Evolutionary conservation across 192 early-diverging fungal species (phyloP), one percentile per base, ranked within the genome.

Genomic region (Entomortierella chlamydospora): DNA sequence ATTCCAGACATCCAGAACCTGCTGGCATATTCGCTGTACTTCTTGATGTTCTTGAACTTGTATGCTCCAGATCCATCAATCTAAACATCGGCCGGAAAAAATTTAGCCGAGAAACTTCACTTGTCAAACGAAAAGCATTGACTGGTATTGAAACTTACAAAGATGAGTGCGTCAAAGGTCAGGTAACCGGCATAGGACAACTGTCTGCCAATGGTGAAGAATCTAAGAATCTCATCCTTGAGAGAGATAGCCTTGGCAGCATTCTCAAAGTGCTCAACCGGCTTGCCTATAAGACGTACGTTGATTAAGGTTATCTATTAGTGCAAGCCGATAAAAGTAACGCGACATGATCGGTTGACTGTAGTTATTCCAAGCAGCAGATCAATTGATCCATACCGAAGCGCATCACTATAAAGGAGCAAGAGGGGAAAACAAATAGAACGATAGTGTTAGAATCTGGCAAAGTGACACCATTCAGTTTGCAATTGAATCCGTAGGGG

Each of bases 1-100:
- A 95, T 72, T 45, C 87, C 91, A 11, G 81, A 71, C 50, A 93
- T 68, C 94, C 94, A 95, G 74, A 86, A 90, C 68, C 87, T 87
- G 82, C 72, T 68, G 41, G 90, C 90, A 30, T 84, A 69, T 25
- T 85, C 70, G 41, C 68, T 81, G 71, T 93, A 87, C 41, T 84
- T 86, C 64, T 92, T 90, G 62, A 90, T 88, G 72, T 89, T 86
- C 34, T 85, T 60, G 57, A 91, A 85, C 73, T 88, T 90, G 83
- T 85, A 86, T 10, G 90, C 81, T 3, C 90, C 90, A 30, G 82
- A 81, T 62, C 81, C 77, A 82, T 93, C 85, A 28, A 85, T 71
- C 88, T 91, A 66, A 6, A 9, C n/a, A n/a, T n/a, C n/a, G n/a
- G n/a, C n/a, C n/a, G n/a, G n/a, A n/a, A n/a, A 30, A 70, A 37